phyloP scores from a whole-genome alignment of 257 asterid genomes.

The Galeopsis tetrahit region DNA sequence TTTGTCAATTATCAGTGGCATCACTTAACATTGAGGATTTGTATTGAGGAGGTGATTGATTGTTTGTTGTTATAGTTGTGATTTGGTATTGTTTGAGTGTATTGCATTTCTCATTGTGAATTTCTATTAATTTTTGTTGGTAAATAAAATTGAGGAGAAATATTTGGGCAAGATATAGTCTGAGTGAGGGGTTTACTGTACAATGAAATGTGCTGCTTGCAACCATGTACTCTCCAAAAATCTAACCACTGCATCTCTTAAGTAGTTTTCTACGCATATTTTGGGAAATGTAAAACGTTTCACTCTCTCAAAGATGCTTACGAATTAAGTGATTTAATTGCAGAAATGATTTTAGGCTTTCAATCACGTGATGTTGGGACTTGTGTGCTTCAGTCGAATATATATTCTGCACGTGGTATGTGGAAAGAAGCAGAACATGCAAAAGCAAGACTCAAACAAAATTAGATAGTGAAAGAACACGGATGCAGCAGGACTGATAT shows the following conservation, averaged over 20 bases:
- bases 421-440: constrained; percentile 62
- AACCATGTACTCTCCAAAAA: too few relatives aligned
- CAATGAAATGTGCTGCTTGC: too few relatives aligned
- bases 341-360: constrained; percentile 36
- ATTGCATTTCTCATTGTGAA: too few relatives aligned
- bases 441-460: constrained; percentile 48
- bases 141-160: too few relatives aligned
- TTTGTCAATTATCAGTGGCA: constrained; percentile 3
- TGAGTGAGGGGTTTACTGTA: too few relatives aligned
- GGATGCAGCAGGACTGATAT: constrained; percentile 73
- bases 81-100: too few relatives aligned
- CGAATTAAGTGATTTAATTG: constrained; percentile 46
- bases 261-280: too few relatives aligned
- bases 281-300: too few relatives aligned
- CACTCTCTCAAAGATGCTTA: constrained; percentile 8
- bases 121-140: too few relatives aligned
- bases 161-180: too few relatives aligned
- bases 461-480: constrained; percentile 47
- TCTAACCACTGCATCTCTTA: too few relatives aligned
- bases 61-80: too few relatives aligned
- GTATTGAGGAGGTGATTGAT: background rate
- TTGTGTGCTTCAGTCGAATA: constrained; percentile 59
- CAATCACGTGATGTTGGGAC: constrained; percentile 53
- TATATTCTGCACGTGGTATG: constrained; percentile 64
- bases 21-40: constrained; percentile 20